A percentile compares a stretch with the other conserved stretches of the same genome.
These are phyloP conservation scores for Hippophae gyantsensis DNA, from an alignment of 306 rosid genomes.

Conservation along the genomic window DNA sequence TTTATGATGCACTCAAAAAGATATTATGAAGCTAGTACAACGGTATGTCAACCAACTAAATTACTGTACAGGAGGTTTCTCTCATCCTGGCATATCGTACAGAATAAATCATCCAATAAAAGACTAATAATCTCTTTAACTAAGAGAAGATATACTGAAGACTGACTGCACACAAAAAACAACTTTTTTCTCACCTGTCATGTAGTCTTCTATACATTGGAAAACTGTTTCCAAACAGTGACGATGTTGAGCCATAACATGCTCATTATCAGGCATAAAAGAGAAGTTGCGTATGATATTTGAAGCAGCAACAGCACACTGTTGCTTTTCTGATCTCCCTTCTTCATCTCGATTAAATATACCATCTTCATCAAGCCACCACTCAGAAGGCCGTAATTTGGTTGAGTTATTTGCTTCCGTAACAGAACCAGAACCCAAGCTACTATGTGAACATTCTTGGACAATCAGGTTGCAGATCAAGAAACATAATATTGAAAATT, in stretches of 20 bases:
- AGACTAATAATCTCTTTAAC: neutral
- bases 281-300: conserved; percentile 91
- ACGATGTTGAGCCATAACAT: conserved; percentile 86
- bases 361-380: conserved; percentile 91
- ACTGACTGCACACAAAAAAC: neutral
- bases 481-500: neutral
- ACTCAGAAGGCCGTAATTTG: conserved; percentile 55
- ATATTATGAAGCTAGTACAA: too few relatives aligned
- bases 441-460: conserved; percentile 24
- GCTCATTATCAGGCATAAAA: conserved; percentile 97
- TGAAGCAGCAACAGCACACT: conserved; percentile 88
- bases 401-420: conserved; percentile 28
- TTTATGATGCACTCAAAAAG: too few relatives aligned
- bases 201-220: conserved; percentile 80
- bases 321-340: conserved; percentile 87
- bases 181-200: conserved; percentile 37
- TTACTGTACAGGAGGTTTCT: too few relatives aligned
- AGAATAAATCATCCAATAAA: neutral
- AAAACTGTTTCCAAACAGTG: conserved; percentile 87
- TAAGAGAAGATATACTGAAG: neutral
- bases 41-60: too few relatives aligned
- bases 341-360: conserved; percentile 83
- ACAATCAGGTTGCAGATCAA: conserved; percentile 27
- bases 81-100: too few relatives aligned
- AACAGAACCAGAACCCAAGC: conserved; percentile 45